Evolutionary conservation across 306 rosid species (phyloP).

Genomic region (Rosa chinensis): DNA sequence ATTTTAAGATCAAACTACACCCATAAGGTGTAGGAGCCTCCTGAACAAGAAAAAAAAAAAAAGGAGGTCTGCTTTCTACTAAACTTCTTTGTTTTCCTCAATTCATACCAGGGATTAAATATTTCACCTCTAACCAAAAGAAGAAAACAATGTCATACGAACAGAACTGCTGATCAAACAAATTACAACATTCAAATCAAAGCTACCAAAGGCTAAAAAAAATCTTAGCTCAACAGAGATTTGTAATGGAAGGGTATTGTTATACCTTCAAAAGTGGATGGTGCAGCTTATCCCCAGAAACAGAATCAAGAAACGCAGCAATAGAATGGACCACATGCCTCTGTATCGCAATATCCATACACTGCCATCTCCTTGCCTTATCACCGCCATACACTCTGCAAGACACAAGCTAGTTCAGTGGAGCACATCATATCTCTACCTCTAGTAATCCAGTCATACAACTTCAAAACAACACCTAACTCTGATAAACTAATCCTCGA

Average conservation of each 20-base stretch:
- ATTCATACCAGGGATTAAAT: too few species aligned
- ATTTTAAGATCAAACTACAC: too few species aligned
- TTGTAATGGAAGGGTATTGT: neutral
- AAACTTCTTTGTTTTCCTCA: too few species aligned
- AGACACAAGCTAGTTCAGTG: neutral
- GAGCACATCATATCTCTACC: neutral
- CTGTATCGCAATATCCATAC: slow-evolving; percentile 73
- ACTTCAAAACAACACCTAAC: neutral
- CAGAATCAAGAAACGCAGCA: slow-evolving; percentile 60
- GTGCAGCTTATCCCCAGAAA: slow-evolving; percentile 44
- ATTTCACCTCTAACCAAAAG: too few species aligned
- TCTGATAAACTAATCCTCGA: neutral
- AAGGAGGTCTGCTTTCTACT: too few species aligned
- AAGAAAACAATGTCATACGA: neutral
- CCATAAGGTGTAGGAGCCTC: too few species aligned
- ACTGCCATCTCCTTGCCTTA: slow-evolving; percentile 57
- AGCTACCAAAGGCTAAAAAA: neutral
- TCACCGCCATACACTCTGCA: slow-evolving; percentile 46
- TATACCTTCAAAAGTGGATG: slow-evolving; percentile 63
- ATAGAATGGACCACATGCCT: slow-evolving; percentile 62
- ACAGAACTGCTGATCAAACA: neutral
- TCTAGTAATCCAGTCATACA: neutral
- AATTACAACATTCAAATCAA: neutral
- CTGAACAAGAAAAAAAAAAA: too few species aligned
- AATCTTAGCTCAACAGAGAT: neutral